Conservation (phyloP, 2,329 filamentous ascomycete species). For the Fusarium longipes region DNA sequence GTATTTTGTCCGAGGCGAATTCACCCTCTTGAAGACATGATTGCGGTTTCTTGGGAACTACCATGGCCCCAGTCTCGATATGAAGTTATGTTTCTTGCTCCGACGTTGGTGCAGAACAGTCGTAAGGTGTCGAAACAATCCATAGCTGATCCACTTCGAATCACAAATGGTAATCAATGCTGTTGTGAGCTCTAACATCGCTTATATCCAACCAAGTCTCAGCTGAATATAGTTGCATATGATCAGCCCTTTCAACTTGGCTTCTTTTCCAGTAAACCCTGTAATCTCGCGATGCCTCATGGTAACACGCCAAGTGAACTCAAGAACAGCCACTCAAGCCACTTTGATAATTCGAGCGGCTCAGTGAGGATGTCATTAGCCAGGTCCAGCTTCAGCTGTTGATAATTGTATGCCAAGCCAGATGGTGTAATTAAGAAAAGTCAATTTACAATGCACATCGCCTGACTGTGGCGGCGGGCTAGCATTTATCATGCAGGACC, state of each 20-base stretch:
- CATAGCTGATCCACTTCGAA: neutral
- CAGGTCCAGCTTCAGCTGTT: neutral
- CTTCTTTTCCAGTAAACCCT: neutral
- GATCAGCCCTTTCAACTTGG: neutral
- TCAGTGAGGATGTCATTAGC: neutral
- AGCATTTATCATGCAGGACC: conserved; percentile 5
- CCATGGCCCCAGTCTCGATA: neutral
- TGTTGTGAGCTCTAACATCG: neutral
- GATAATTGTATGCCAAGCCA: neutral
- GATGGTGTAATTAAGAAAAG: neutral
- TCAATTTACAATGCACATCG: conserved; percentile 6
- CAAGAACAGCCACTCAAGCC: conserved; percentile 19
- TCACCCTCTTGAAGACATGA: neutral
- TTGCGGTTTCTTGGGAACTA: neutral
- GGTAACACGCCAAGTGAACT: conserved; percentile 2
- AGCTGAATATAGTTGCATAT: neutral
- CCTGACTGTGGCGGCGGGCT: conserved; percentile 8
- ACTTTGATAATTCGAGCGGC: neutral
- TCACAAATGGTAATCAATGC: neutral
- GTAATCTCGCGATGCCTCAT: neutral
- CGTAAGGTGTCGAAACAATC: neutral
- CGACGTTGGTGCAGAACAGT: neutral
- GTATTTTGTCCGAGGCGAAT: neutral
- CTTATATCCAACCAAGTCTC: neutral
- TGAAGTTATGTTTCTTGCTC: neutral